These are phyloP conservation scores for Quercus engelmannii DNA, from an alignment of 306 rosid species.

Conservation along the genomic window DNA sequence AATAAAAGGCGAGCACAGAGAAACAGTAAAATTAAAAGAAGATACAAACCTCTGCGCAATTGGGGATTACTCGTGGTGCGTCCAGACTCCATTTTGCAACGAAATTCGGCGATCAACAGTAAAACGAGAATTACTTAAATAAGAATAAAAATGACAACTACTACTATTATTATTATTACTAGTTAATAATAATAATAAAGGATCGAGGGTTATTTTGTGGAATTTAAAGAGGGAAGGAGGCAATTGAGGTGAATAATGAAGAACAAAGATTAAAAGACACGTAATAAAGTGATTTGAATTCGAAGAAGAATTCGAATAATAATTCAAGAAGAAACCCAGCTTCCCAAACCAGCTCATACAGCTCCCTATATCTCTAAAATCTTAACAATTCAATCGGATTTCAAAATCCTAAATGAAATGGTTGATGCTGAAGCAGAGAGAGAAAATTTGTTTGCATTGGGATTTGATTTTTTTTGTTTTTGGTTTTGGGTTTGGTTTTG, in stretches of 20 bases:
- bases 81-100: conserved; percentile 64
- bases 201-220: conserved; percentile 39
- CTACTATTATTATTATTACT: not conserved
- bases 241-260: conserved; percentile 79
- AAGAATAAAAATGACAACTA: not conserved
- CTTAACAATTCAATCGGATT: too few species aligned
- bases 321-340: conserved; percentile 63
- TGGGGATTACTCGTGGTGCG: conserved; percentile 57
- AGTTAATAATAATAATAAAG: conserved; percentile 15
- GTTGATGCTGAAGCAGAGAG: too few species aligned
- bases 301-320: conserved; percentile 16
- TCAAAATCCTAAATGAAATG: too few species aligned
- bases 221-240: conserved; percentile 37
- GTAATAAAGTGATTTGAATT: conserved; percentile 73
- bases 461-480: too few species aligned
- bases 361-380: conserved; percentile 9
- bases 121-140: conserved; percentile 1
- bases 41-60: conserved; percentile 67
- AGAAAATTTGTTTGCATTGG: too few species aligned
- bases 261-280: conserved; percentile 75
- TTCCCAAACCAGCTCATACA: conserved; percentile 98
- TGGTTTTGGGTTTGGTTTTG: too few species aligned
- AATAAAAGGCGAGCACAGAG: not conserved
- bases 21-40: not conserved
- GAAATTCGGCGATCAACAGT: conserved; percentile 18